A percentile compares a stretch with the other conserved stretches of the same genome.
Evolutionary conservation across 2,329 filamentous ascomycete species (phyloP).

Genomic region (Fusarium anguioides): DNA sequence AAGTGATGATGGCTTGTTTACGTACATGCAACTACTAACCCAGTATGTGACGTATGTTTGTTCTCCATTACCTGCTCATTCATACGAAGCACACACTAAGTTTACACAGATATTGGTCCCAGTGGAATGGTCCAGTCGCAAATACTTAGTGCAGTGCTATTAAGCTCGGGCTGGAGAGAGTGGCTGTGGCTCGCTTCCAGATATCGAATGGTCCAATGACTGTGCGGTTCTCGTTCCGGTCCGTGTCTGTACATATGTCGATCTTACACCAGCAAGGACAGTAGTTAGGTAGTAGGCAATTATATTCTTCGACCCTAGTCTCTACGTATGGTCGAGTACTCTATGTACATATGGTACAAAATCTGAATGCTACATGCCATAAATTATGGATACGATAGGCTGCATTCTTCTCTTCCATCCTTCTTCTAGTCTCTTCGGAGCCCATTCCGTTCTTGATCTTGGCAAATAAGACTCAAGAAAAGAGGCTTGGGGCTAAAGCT

Average conservation of each 20-base stretch:
- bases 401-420: not conserved
- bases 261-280: too few relatives aligned
- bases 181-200: conserved; percentile 3
- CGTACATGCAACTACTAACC: not conserved
- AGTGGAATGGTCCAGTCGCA: not conserved
- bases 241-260: conserved; percentile 15
- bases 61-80: too few relatives aligned
- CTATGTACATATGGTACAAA: too few relatives aligned
- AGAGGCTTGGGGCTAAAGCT: conserved; percentile 22
- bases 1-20: not conserved
- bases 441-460: conserved; percentile 26
- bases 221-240: conserved; percentile 16
- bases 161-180: not conserved
- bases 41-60: too few relatives aligned
- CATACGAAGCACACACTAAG: too few relatives aligned
- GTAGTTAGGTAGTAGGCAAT: too few relatives aligned
- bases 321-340: too few relatives aligned
- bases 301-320: too few relatives aligned
- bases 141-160: not conserved
- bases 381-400: too few relatives aligned
- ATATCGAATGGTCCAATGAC: conserved; percentile 1
- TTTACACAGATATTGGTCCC: not conserved
- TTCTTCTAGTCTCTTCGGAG: conserved; percentile 17
- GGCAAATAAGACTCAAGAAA: not conserved
- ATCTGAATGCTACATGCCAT: not conserved